Base-by-base conservation (phyloP, 2,329 filamentous ascomycete species). In the Phyllachora maydis region DNA sequence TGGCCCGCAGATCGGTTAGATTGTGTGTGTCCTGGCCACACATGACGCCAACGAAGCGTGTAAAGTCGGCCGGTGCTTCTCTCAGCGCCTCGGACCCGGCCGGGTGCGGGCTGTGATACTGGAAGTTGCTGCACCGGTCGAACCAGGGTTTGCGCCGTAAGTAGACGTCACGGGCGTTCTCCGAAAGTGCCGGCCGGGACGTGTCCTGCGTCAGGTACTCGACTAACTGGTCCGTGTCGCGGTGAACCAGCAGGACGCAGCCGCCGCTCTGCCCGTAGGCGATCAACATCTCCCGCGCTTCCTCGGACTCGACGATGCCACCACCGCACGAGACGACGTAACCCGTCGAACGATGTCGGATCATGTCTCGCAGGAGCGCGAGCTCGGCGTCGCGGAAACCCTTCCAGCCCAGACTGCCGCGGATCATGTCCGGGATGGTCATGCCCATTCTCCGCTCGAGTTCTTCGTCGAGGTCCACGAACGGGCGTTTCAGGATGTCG, bases 301-400 rank as follows among this genome's bases (percentile, higher is more conserved):
- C 73, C 1, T 74, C 65, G 1, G 67, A 77, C 45, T 98, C 88
- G 8, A 98, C 83, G 15, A 98, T 65, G 15, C 88, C 88, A 20
- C 88, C 88, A 25, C 88, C 88, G 34, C 85, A 95, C 1, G 88
- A 88, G 41, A 98, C 82, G 30, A 98, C 65, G 39, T 91, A 59
- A 4, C 75, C 75, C 3, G 59, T 64, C 2, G 76, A 56, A 35
- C 77, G 74, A 26, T 83, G 78, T 25, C 67, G 64, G 42, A 91
- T 66, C 14, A 78, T 64, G 19, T 70, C 65, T 32, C 66, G 62
- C 5, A 98, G 54, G 5, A 93, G 54, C 3, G 65, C 63, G 6
- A 85, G 47, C 43, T 98, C 88, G 12, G 74, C 70, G 14, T 65
- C 59, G 25, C 88, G 65, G 54, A 98, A 98, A 1, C 70, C 76